Base-by-base conservation (phyloP, 2,329 filamentous ascomycete species). In the Exophiala aquamarina region DNA sequence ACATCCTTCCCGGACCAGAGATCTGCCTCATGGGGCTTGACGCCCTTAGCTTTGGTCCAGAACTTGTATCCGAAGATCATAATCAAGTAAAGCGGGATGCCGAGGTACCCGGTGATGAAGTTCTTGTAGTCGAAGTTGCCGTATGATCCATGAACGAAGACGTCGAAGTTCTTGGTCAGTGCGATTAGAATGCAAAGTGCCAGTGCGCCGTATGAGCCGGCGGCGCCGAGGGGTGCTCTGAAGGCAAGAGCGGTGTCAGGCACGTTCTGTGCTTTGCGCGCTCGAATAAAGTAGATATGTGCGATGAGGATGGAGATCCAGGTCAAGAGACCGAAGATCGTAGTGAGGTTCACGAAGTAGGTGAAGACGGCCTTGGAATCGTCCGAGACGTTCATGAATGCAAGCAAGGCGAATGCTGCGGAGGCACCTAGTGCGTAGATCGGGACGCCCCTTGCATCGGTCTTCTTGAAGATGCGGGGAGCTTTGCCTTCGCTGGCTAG, bases 91-190 rank as follows among this genome's bases (percentile, higher is more conserved):
- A 91, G 66, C 1, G 87, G 87, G 57, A 91, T 89, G 41, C 86
- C 87, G 6, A 86, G 71, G 65, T 90, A 90, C 19, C 84, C 84
- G 0, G 84, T 89, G 65, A 91, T 80, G 68, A 91, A 90, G 60
- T 79, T 83, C 72, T 86, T 83, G 73, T 86, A 86, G 66, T 86
- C 80, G 56, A 87, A 87, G 41, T 72, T 72, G 43, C 74, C 75
- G 47, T 75, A 37, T 13, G 26, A 19, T 58, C 64, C 44, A 33
- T 65, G 67, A 2, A 81, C 73, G 66, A 93, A 93, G 49, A 86
- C 83, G 46, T 79, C 75, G 68, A 82, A 93, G 74, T 89, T 91
- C 78, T 93, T 94, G 62, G 88, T 92, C 41, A 94, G 63, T 2
- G 85, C 79, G 52, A 93, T 86, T 26, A 93, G 63, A 61, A 77